Evolutionary conservation across 1,284 basidiomycete genomes (phyloP).

Genomic region (Irpex sp.): DNA sequence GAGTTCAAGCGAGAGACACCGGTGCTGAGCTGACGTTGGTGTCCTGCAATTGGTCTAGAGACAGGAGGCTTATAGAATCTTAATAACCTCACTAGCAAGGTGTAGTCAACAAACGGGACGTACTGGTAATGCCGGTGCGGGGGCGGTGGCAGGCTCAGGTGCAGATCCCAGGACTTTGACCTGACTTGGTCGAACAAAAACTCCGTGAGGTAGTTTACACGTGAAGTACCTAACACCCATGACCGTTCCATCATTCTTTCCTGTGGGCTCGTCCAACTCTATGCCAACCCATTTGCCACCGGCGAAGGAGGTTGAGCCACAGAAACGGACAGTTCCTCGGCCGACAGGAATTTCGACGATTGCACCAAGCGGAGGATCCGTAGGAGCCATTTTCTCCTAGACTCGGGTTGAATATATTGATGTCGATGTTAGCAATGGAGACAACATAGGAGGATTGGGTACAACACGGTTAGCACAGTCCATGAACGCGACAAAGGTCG

Average conservation of each 20-base stretch:
- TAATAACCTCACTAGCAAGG: background rate
- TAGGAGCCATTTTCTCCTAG: constrained; percentile 19
- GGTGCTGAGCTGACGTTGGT: constrained; percentile 37
- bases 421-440: background rate
- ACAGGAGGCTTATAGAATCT: constrained; percentile 17
- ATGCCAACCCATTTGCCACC: constrained; percentile 94
- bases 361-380: constrained; percentile 46
- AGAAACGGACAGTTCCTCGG: constrained; percentile 83
- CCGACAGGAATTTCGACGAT: constrained; percentile 78
- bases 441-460: background rate
- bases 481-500: background rate
- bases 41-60: constrained; percentile 26
- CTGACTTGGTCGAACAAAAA: constrained; percentile 90
- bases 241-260: constrained; percentile 96
- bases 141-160: constrained; percentile 33
- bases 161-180: constrained; percentile 63
- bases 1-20: constrained; percentile 33
- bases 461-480: background rate
- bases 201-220: constrained; percentile 76
- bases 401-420: background rate
- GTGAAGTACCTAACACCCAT: constrained; percentile 83
- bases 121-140: constrained; percentile 16
- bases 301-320: constrained; percentile 82
- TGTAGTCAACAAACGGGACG: constrained; percentile 8
- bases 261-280: constrained; percentile 77